Base-by-base conservation (phyloP, 208 protist species). In the Crithidia expoeki region DNA sequence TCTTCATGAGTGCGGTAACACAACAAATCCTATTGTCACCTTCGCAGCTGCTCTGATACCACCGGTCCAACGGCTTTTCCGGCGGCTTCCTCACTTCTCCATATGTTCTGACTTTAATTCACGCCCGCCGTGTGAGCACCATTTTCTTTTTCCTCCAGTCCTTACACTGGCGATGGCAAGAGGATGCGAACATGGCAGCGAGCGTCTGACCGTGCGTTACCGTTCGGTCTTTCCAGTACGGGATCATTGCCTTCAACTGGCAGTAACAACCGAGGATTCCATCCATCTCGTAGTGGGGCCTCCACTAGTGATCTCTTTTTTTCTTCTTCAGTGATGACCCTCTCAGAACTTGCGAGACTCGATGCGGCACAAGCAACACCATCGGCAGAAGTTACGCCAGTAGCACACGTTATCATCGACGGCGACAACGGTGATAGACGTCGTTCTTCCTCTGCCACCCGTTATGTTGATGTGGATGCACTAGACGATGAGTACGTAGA, bases 401-500 rank as follows among this genome's bases (percentile, higher is more conserved):
- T 4, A 17, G 16, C 47, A 11, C 27, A 56, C 21, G 14, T 21
- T 21, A 21, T 5, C 44, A 21, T 4, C 19, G 21, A 21, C 21
- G 49, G 49, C 49, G 32, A 4, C 32, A 3, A 5, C 23, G 23
- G 49, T 49, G 16, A 7, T 6, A 21, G 14, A 21, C 10, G 16
- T 5, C 44, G 14, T 42, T 42, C 53, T 21, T 25, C 30, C 28
- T 34, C 44, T 49, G 49, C 25, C 28, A 16, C 5, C 27, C 14
- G 30, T 3, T 23, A 19, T 23, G 21, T 68, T 2, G 61, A 68
- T 7, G 61, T 68, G 21, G 61, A 55, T 21, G 32, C 61, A 21
- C 17, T 32, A 2, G 61, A 57, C 27, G 47, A 57, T n/a, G 19
- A 21, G 16, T n/a, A 46, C 4, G 42, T 52, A 0, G 27, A 32